phyloP scores from a whole-genome alignment of 176 grass and related monocot genomes.

The Zea luxurians region DNA sequence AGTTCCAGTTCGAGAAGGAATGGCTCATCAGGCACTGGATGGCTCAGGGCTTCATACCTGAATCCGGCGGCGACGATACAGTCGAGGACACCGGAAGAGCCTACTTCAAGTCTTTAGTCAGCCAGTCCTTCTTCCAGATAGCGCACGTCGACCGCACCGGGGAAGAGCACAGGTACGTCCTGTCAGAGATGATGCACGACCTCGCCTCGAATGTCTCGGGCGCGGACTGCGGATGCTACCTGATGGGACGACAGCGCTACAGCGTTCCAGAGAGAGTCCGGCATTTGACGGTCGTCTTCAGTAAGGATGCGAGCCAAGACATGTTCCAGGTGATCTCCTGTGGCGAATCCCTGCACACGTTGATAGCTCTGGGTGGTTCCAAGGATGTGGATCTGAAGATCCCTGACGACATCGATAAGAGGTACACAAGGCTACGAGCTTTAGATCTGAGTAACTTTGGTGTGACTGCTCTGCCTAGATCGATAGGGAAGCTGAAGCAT shows the following conservation, averaged over 20 bases:
- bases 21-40: constrained; percentile 58
- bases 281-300: constrained; percentile 38
- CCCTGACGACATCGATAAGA: constrained; percentile 14
- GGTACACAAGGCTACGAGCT: constrained; percentile 20
- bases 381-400: background rate
- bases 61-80: background rate
- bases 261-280: background rate
- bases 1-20: constrained; percentile 33
- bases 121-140: constrained; percentile 28
- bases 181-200: constrained; percentile 24
- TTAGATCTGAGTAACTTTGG: constrained; percentile 50
- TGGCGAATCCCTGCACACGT: constrained; percentile 24
- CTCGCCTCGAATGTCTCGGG: constrained; percentile 20
- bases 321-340: constrained; percentile 17
- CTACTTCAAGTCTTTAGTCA: constrained; percentile 40
- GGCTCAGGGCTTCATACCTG: constrained; percentile 44
- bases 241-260: background rate
- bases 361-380: constrained; percentile 38
- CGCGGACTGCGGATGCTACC: constrained; percentile 31
- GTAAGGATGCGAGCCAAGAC: background rate
- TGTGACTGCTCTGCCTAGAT: constrained; percentile 34
- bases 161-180: constrained; percentile 4
- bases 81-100: constrained; percentile 27
- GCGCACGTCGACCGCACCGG: background rate
- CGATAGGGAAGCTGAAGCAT: constrained; percentile 43